phyloP scores from a whole-genome alignment of 23 red algal genomes.

The Gracilaria gracilis region DNA sequence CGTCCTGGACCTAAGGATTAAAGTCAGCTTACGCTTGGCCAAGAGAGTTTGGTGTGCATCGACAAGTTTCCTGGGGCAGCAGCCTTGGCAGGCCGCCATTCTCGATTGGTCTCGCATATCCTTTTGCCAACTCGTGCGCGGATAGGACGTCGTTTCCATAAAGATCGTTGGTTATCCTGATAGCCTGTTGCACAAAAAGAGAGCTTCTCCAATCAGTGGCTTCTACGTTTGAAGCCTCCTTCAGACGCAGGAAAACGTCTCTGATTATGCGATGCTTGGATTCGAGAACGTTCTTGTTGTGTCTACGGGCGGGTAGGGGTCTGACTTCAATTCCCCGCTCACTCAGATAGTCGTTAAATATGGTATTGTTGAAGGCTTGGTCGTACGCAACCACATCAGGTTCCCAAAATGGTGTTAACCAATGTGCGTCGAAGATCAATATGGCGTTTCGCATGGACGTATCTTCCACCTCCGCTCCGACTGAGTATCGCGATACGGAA shows the following conservation, averaged over 20 bases:
- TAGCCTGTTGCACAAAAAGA: too few relatives aligned
- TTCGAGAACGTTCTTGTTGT: constrained; percentile 53
- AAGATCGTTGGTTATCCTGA: constrained; percentile 31
- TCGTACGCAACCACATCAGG: constrained; percentile 14
- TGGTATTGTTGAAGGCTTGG: neutral
- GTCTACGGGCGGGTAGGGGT: constrained; percentile 16
- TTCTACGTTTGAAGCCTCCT: neutral
- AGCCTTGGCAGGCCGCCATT: neutral
- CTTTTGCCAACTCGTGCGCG: constrained; percentile 42
- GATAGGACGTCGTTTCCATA: constrained; percentile 40
- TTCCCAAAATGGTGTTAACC: neutral
- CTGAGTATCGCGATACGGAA: neutral
- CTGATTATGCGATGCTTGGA: constrained; percentile 36
- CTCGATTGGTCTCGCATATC: constrained; percentile 28
- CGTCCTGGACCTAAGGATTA: too few relatives aligned
- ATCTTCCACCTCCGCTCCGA: neutral
- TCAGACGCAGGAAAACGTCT: constrained; percentile 15
- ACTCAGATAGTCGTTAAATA: neutral
- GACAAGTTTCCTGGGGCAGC: neutral
- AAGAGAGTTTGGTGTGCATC: constrained; percentile 18
- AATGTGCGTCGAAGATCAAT: neutral
- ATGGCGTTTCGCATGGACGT: neutral
- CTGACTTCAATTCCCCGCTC: neutral
- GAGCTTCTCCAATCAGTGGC: too few relatives aligned
- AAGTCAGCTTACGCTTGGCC: too few relatives aligned